phyloP scores from a whole-genome alignment of 139 green algal genomes.

The Tetraselmis chui region DNA sequence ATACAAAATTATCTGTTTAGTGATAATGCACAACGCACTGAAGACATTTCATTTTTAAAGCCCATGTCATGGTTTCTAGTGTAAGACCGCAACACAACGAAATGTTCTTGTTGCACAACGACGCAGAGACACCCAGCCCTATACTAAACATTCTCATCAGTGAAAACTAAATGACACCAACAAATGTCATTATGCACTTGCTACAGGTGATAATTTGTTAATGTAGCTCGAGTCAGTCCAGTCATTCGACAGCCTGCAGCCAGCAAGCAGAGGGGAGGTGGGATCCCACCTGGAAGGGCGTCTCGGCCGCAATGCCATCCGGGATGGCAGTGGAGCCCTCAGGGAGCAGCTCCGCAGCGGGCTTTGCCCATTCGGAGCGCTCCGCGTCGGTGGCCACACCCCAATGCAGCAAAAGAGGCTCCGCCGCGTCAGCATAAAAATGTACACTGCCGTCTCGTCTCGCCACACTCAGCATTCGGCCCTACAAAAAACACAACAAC shows the following conservation, averaged over 20 bases:
- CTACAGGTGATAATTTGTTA: constrained; percentile 27
- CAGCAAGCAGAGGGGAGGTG: background rate
- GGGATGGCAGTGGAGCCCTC: background rate
- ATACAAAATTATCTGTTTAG: too few species aligned
- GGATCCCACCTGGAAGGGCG: constrained; percentile 28
- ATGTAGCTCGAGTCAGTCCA: background rate
- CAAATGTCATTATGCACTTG: constrained; percentile 38
- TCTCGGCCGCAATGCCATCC: constrained; percentile 42
- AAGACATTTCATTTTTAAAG: too few species aligned
- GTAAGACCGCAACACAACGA: too few species aligned
- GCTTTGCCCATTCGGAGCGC: constrained; percentile 33
- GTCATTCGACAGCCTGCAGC: constrained; percentile 13
- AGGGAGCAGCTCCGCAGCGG: constrained; percentile 28
- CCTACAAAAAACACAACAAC: too few species aligned
- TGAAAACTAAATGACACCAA: too few species aligned
- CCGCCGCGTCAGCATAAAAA: constrained; percentile 60
- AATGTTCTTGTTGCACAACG: too few species aligned
- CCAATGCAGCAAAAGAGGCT: constrained; percentile 77
- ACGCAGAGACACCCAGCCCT: too few species aligned
- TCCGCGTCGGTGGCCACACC: constrained; percentile 42
- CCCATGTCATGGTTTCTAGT: too few species aligned
- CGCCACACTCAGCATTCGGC: background rate
- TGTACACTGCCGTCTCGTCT: background rate
- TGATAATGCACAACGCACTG: too few species aligned
- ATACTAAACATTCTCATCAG: too few species aligned